These are phyloP conservation scores for Cladosporium sp. DNA, from an alignment of 2,329 filamentous ascomycete species.

Conservation along the genomic window DNA sequence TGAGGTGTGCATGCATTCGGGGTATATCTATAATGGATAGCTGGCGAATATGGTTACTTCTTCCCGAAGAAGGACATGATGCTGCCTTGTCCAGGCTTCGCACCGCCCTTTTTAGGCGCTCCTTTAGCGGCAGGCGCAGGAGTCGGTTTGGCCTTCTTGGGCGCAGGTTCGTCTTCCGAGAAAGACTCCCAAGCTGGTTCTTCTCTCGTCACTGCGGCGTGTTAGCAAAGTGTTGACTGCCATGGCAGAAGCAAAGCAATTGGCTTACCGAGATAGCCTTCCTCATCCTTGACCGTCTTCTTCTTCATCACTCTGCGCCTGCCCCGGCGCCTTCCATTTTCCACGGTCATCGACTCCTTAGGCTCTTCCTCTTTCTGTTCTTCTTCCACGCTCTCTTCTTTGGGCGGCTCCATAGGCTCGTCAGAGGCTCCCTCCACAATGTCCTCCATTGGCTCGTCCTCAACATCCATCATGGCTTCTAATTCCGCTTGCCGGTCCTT, in stretches of 20 bases:
- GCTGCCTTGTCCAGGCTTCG: slow-evolving; percentile 58
- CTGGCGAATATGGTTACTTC: slow-evolving; percentile 47
- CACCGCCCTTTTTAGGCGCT: slow-evolving; percentile 47
- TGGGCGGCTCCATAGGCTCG: background rate
- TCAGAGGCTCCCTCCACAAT: slow-evolving; percentile 20
- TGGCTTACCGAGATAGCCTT: slow-evolving; percentile 75
- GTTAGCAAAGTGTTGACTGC: slow-evolving; percentile 15
- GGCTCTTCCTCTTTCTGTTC: slow-evolving; percentile 31
- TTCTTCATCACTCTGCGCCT: slow-evolving; percentile 80
- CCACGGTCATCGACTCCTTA: slow-evolving; percentile 44
- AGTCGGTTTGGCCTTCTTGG: slow-evolving; percentile 48
- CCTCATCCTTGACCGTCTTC: slow-evolving; percentile 77
- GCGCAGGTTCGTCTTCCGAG: slow-evolving; percentile 74
- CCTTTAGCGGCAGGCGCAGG: slow-evolving; percentile 31
- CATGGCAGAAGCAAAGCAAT: no score
- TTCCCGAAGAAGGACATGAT: slow-evolving; percentile 93
- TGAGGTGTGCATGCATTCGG: background rate
- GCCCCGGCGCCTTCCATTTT: slow-evolving; percentile 65
- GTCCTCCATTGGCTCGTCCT: slow-evolving; percentile 30
- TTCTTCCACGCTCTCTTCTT: slow-evolving; percentile 36
- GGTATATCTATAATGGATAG: slow-evolving; percentile 6
- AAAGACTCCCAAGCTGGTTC: slow-evolving; percentile 86
- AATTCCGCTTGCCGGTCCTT: slow-evolving; percentile 62
- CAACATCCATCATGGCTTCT: slow-evolving; percentile 69
- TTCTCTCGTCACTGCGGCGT: slow-evolving; percentile 69